A percentile compares a stretch with the other conserved stretches of the same genome.
These are phyloP conservation scores for Kwoniella dejecticola DNA, from an alignment of 768 basidiomycete genomes.

Conservation along the genomic window DNA sequence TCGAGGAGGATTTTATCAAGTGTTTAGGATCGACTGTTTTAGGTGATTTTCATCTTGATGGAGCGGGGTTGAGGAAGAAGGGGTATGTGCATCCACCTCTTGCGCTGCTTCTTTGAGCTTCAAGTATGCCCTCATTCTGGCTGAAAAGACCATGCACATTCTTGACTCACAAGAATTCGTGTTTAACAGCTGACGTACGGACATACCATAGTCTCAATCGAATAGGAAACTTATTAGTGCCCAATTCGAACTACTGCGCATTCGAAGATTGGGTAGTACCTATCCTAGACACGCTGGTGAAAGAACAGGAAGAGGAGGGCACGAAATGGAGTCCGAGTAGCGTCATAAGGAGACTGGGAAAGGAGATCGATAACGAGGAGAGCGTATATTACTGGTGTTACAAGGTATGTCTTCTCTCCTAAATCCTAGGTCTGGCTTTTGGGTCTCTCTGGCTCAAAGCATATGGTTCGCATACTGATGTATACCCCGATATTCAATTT, in stretches of 20 bases:
- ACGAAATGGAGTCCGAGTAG: slow-evolving; percentile 88
- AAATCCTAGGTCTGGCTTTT: neutral
- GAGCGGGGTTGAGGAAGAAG: slow-evolving; percentile 76
- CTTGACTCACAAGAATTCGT: too few species aligned
- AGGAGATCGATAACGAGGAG: slow-evolving; percentile 95
- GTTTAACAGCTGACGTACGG: too few species aligned
- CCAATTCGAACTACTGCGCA: slow-evolving; percentile 98
- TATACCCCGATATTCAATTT: neutral
- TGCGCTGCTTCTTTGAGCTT: neutral
- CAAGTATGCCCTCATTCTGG: too few species aligned
- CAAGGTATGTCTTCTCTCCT: slow-evolving; percentile 68
- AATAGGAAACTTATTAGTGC: slow-evolving; percentile 92
- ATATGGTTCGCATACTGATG: slow-evolving; percentile 8
- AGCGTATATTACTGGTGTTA: slow-evolving; percentile 99
- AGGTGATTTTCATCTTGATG: slow-evolving; percentile 76
- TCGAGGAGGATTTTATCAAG: slow-evolving; percentile 99
- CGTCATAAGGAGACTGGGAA: slow-evolving; percentile 89
- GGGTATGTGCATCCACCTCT: slow-evolving; percentile 58
- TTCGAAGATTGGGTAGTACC: slow-evolving; percentile 99
- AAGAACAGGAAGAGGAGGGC: slow-evolving; percentile 65
- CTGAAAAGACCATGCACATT: too few species aligned
- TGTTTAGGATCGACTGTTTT: slow-evolving; percentile 96
- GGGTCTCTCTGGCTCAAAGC: neutral
- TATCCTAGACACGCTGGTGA: slow-evolving; percentile 84
- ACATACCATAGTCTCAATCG: slow-evolving; percentile 76